Percentiles rank a stretch among this genome's conserved stretches.
These are phyloP conservation scores for Globisporangium orthogonon DNA, from an alignment of 352 stramenopile species.

Conservation along the genomic window DNA sequence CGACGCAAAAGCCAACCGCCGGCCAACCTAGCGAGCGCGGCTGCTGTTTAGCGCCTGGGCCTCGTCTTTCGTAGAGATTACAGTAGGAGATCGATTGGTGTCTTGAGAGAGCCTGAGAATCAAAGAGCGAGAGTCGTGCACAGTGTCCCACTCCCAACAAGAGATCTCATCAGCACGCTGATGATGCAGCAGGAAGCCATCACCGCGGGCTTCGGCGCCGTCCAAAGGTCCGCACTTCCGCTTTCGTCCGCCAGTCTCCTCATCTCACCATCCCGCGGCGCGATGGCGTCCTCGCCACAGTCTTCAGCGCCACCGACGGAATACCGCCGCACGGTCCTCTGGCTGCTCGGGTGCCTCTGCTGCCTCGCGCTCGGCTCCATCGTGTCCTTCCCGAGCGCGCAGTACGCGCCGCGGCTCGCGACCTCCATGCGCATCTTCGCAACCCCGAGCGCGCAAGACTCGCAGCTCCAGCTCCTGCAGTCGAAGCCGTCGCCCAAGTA, in stretches of 20 bases:
- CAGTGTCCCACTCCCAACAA: neutral
- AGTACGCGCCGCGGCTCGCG: conserved; percentile 10
- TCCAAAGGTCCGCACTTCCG: neutral
- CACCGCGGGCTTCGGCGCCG: neutral
- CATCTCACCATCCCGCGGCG: no score
- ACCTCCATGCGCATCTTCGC: neutral
- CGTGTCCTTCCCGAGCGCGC: conserved; percentile 21
- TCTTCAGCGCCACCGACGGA: neutral
- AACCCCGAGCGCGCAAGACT: neutral
- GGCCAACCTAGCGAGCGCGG: neutral
- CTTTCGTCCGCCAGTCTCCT: neutral
- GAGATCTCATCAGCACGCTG: neutral
- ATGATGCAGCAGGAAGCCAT: neutral
- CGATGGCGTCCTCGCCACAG: neutral
- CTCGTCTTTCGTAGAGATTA: no score
- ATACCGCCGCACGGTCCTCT: conserved; percentile 17
- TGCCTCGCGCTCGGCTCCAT: conserved; percentile 31
- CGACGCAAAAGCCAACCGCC: neutral
- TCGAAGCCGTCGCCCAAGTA: neutral
- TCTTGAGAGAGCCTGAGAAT: no score
- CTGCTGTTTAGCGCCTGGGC: neutral
- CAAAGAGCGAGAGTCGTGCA: no score
- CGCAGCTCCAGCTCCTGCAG: conserved; percentile 5
- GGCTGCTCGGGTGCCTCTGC: conserved; percentile 30
- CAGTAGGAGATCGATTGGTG: no score